These are phyloP conservation scores for Phytophthora constricta DNA, from an alignment of 352 stramenopile genomes.

Conservation along the genomic window DNA sequence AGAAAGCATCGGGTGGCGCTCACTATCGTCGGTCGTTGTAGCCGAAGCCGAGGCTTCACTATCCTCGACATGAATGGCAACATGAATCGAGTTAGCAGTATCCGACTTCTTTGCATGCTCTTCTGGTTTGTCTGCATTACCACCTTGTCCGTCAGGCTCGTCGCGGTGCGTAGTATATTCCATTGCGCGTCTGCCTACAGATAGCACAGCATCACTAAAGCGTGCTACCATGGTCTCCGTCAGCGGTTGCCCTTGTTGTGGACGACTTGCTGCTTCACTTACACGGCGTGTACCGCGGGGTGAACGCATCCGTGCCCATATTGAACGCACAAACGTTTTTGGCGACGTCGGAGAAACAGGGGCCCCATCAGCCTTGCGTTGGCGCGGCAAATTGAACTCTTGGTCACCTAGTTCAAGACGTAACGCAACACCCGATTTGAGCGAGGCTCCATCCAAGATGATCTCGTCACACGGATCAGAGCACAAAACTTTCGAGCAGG, in stretches of 20 bases:
- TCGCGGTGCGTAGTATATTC: conserved; percentile 50
- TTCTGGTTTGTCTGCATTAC: conserved; percentile 9
- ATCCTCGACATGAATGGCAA: conserved; percentile 36
- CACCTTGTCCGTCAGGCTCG: conserved; percentile 1
- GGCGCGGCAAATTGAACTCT: conserved; percentile 40
- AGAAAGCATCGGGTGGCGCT: conserved; percentile 37
- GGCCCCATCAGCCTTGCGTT: conserved; percentile 29
- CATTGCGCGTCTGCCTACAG: conserved; percentile 65
- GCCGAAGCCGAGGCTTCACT: conserved; percentile 1
- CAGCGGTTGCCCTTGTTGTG: conserved; percentile 57
- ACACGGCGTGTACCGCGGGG: conserved; percentile 37
- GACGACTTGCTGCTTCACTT: conserved; percentile 65
- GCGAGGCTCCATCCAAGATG: conserved; percentile 79
- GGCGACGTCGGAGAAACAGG: conserved; percentile 7
- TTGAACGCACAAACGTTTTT: conserved; percentile 18
- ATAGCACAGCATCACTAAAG: conserved; percentile 74
- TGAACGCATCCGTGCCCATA: conserved; percentile 13
- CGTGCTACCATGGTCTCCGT: conserved; percentile 65
- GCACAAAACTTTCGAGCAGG: conserved; percentile 82
- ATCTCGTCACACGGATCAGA: conserved; percentile 87
- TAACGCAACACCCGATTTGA: conserved; percentile 83
- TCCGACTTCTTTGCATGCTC: background rate
- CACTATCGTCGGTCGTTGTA: conserved; percentile 19
- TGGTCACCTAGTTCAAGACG: conserved; percentile 66
- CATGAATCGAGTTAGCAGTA: conserved; percentile 21